Percentiles rank a stretch among this genome's conserved stretches.
Conservation (phyloP, 306 rosid species). For the Begonia fuchsioides region DNA sequence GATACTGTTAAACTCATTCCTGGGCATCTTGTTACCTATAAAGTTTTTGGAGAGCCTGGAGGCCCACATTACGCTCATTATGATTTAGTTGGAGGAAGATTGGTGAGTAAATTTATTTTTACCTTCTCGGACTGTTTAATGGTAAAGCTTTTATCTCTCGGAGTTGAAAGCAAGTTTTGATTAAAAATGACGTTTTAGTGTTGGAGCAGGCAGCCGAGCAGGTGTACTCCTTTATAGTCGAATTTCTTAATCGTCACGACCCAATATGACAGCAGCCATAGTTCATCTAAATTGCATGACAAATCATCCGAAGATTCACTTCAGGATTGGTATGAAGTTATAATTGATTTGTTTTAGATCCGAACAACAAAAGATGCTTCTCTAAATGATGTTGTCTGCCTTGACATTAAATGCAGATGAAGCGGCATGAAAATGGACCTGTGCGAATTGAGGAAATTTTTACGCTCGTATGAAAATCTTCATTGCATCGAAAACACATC, state of each 20-base stretch:
- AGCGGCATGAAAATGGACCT: too few species aligned
- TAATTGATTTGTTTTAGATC: neutral
- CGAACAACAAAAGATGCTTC: neutral
- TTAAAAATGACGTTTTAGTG: neutral
- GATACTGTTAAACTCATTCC: constrained; percentile 76
- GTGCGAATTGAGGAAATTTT: too few species aligned
- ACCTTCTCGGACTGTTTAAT: neutral
- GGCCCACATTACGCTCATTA: constrained; percentile 99
- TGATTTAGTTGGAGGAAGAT: constrained; percentile 94
- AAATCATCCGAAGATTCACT: neutral
- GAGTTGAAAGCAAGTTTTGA: too few species aligned
- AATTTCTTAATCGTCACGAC: constrained; percentile 59
- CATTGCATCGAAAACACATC: too few species aligned
- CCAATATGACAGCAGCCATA: constrained; percentile 21
- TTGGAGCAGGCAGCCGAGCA: constrained; percentile 64
- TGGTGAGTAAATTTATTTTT: constrained; percentile 30
- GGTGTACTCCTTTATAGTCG: constrained; percentile 65
- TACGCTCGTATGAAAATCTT: too few species aligned
- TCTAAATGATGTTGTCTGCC: constrained; percentile 21
- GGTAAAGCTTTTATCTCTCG: too few species aligned
- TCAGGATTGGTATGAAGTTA: neutral
- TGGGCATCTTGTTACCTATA: constrained; percentile 57
- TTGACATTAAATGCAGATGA: too few species aligned
- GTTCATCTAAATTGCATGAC: neutral
- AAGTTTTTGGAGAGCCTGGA: constrained; percentile 55